phyloP scores from a whole-genome alignment of 1,284 basidiomycete genomes.

The Trichosporon coremiiforme region DNA sequence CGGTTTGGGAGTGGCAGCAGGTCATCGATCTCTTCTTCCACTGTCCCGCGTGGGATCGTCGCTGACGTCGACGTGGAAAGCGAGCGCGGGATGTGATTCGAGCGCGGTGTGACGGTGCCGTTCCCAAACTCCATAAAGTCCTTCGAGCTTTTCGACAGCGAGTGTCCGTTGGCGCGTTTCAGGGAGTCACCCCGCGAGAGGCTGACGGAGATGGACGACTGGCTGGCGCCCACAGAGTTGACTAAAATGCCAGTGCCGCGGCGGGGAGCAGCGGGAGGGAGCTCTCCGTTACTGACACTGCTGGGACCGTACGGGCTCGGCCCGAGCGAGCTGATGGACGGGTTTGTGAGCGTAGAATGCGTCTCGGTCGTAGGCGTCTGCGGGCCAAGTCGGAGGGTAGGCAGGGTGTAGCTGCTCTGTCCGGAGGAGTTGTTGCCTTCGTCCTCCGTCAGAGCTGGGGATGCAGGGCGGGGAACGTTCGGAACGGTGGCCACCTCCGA shows the following conservation, averaged over 20 bases:
- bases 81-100: slow-evolving; percentile 13
- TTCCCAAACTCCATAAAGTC: slow-evolving; percentile 11
- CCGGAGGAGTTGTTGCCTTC: neutral
- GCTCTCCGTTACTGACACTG: slow-evolving; percentile 21
- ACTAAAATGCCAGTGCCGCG: slow-evolving; percentile 26
- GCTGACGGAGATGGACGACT: slow-evolving; percentile 14
- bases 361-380: slow-evolving; percentile 16
- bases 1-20: neutral
- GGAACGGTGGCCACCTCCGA: neutral
- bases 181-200: slow-evolving; percentile 19
- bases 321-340: slow-evolving; percentile 17
- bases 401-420: slow-evolving; percentile 26
- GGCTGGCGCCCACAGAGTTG: slow-evolving; percentile 13
- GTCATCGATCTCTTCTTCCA: slow-evolving; percentile 2
- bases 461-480: neutral
- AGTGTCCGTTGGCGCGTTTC: slow-evolving; percentile 24
- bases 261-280: slow-evolving; percentile 19
- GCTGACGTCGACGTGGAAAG: slow-evolving; percentile 3
- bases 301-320: slow-evolving; percentile 12
- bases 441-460: slow-evolving; percentile 9
- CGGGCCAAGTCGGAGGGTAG: slow-evolving; percentile 29
- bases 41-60: neutral
- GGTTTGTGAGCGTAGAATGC: slow-evolving; percentile 26
- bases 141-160: neutral
- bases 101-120: slow-evolving; percentile 1